Conservation (phyloP, 176 grass and related monocot species). For the Chrysopogon serrulatus region DNA sequence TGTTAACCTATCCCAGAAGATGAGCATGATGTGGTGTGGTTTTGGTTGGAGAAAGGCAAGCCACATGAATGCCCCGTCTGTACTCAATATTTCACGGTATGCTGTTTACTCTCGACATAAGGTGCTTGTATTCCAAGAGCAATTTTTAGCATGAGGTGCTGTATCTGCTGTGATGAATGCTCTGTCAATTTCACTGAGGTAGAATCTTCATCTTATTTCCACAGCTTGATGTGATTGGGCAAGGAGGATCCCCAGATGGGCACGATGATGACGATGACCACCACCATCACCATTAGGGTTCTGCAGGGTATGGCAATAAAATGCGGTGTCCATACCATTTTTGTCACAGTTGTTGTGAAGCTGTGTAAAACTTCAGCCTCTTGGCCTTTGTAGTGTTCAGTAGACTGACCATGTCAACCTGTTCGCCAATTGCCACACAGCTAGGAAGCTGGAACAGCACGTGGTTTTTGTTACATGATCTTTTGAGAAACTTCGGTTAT, state of each 20-base stretch:
- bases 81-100: slow-evolving; percentile 66
- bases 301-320: slow-evolving; percentile 5
- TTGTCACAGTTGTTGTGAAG: not conserved
- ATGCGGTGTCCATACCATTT: not conserved
- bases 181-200: not conserved
- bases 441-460: not conserved
- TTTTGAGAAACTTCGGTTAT: not conserved
- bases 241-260: slow-evolving; percentile 52
- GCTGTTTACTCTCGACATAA: not conserved
- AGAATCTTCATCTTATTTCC: slow-evolving; percentile 1
- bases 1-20: slow-evolving; percentile 41
- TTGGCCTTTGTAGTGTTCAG: slow-evolving; percentile 14
- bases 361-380: not conserved
- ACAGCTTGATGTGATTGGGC: slow-evolving; percentile 63
- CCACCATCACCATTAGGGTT: slow-evolving; percentile 35
- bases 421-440: not conserved
- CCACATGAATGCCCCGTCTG: slow-evolving; percentile 73
- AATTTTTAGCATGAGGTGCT: not conserved
- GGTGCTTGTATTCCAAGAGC: not conserved
- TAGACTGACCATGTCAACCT: not conserved
- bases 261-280: slow-evolving; percentile 51
- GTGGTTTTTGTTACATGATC: not conserved
- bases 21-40: slow-evolving; percentile 78
- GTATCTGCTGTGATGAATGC: not conserved
- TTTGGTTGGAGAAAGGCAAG: slow-evolving; percentile 78